Base-by-base conservation (phyloP, 148 eudicot genomes). In the Diospyros lotus region DNA sequence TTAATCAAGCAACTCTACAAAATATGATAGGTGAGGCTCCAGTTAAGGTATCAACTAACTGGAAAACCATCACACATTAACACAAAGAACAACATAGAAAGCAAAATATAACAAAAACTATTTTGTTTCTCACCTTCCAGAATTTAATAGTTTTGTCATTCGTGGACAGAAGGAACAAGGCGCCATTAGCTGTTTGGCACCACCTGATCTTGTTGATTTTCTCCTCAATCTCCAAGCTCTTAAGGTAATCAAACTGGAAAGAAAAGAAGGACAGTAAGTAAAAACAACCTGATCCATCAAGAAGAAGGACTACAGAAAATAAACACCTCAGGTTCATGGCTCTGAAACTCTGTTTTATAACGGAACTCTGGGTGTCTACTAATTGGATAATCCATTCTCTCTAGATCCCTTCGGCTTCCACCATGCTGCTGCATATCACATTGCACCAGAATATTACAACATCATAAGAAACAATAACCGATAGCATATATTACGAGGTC, bases 211-310 rank as follows among this genome's bases (percentile, higher is more conserved):
- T 93, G 87, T 95, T 95, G 86, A 95, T 95, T 79, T 95, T 95
- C 92, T 95, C 99, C 83, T 95, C 99, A 75, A 95, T 95, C 80
- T 95, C 99, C 93, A 95, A 91, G 82, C 99, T 95, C 88, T 95
- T 95, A 78, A 95, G 91, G 78, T 95, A 95, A 84, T 95, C 99
- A 81, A 95, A 95, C 99, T 95, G 90, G 77, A 75, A 12, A 75
- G 72, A 81, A 48, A 68, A 59, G 69, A 60, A 6, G 42, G 68
- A 70, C 14, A 68, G 79, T 68, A 46, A 78, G 71, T 70, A 45
- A 66, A 62, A 51, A 11, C 39, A 38, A 77, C 43, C 62, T 64
- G 75, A 43, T 75, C 61, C 75, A 46, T 50, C 56, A 72, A 67
- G 51, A 10, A 54, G 0, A 10, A 68, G 3, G 55, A 66, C 6